Conservation (phyloP, 805 yeast genomes). For the Priceomyces haplophilus region DNA sequence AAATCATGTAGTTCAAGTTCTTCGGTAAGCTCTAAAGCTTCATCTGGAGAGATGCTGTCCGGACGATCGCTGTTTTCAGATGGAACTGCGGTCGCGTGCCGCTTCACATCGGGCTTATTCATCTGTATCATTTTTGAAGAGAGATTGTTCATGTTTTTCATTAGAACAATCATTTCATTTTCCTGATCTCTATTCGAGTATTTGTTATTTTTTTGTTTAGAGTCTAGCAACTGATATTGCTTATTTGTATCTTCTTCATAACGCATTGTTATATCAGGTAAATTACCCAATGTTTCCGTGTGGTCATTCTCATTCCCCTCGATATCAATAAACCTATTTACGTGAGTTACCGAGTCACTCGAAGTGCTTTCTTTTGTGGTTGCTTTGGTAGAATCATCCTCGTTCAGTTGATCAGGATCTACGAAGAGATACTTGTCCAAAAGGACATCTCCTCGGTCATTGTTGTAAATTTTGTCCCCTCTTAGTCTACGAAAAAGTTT, state of each 20-base stretch:
- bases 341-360: constrained; percentile 25
- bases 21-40: constrained; percentile 20
- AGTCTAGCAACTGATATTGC: constrained; percentile 2
- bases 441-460: constrained; percentile 78
- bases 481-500: constrained; percentile 80
- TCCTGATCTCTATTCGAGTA: constrained; percentile 24
- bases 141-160: constrained; percentile 85
- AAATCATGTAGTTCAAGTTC: constrained; percentile 38
- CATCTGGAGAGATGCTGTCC: constrained; percentile 12
- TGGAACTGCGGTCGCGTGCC: neutral
- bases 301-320: constrained; percentile 81
- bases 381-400: constrained; percentile 17
- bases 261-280: constrained; percentile 87
- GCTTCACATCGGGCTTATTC: constrained; percentile 6
- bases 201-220: constrained; percentile 6
- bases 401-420: constrained; percentile 54
- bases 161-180: constrained; percentile 67
- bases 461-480: constrained; percentile 77
- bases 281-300: constrained; percentile 69
- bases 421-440: constrained; percentile 78
- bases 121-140: constrained; percentile 70
- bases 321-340: constrained; percentile 72
- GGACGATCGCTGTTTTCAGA: neutral
- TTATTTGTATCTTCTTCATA: constrained; percentile 41
- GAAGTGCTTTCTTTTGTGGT: constrained; percentile 32